These are phyloP conservation scores for Claviceps pusilla DNA, from an alignment of 2,329 filamentous ascomycete genomes.

Conservation along the genomic window DNA sequence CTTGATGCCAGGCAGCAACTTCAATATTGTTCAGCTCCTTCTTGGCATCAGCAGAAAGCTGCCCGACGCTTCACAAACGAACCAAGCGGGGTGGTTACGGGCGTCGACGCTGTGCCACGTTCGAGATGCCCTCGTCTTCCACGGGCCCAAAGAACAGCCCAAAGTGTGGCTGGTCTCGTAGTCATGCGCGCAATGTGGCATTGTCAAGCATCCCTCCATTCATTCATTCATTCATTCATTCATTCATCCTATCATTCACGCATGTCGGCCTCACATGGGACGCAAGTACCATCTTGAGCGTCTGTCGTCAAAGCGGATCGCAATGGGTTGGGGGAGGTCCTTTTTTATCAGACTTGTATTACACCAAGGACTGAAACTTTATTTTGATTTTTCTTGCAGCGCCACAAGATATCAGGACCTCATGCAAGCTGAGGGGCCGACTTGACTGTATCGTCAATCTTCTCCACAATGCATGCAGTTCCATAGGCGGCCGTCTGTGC, in stretches of 20 bases:
- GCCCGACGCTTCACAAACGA: background rate
- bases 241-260: too few species aligned
- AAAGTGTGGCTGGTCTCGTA: background rate
- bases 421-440: slow-evolving; percentile 14
- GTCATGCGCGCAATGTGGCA: background rate
- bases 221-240: too few species aligned
- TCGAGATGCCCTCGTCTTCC: background rate
- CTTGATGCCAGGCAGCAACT: background rate
- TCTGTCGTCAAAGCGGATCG: too few species aligned
- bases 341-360: background rate
- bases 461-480: slow-evolving; percentile 42
- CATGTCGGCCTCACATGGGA: too few species aligned
- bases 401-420: background rate
- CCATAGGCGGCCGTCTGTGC: slow-evolving; percentile 47
- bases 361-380: background rate
- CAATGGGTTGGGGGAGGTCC: too few species aligned
- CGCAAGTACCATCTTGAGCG: too few species aligned
- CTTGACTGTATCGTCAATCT: slow-evolving; percentile 25
- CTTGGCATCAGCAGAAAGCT: background rate
- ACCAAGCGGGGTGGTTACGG: background rate
- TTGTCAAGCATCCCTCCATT: too few species aligned
- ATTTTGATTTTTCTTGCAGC: background rate
- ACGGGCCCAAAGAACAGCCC: background rate
- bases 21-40: background rate
- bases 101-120: background rate